A percentile compares a stretch with the other conserved stretches of the same genome.
Evolutionary conservation across 1,284 basidiomycete species (phyloP).

Genomic region (Tilletia walkeri): DNA sequence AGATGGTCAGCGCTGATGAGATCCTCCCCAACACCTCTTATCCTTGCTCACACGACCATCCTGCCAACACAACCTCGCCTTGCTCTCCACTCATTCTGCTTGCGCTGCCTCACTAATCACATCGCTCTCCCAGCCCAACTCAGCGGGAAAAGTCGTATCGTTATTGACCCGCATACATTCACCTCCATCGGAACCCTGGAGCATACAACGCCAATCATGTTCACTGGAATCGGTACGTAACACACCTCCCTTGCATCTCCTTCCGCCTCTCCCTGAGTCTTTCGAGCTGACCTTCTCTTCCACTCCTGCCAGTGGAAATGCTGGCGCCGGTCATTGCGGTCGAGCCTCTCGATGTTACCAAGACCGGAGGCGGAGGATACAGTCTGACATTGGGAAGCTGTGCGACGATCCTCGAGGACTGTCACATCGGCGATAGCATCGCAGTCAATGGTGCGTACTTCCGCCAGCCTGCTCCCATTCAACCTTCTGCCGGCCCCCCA

Average conservation of each 20-base stretch:
- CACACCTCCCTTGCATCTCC: neutral
- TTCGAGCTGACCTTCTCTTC: neutral
- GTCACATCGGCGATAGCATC: conserved; percentile 90
- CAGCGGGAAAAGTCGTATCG: no score
- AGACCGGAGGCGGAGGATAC: conserved; percentile 69
- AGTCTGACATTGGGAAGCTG: conserved; percentile 76
- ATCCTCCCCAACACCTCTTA: no score
- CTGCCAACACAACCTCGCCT: no score
- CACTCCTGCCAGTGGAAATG: conserved; percentile 63
- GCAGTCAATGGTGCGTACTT: conserved; percentile 68
- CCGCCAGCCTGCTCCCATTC: neutral
- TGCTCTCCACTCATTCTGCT: no score
- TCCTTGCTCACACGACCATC: no score
- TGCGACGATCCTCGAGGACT: conserved; percentile 79
- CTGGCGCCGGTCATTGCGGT: conserved; percentile 71
- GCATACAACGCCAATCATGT: neutral
- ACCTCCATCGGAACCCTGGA: no score
- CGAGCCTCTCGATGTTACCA: conserved; percentile 58
- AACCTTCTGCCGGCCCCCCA: neutral
- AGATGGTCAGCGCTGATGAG: no score
- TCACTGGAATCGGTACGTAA: conserved; percentile 13
- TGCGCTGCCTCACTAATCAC: no score
- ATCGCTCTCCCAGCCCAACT: no score
- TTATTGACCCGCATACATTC: no score
- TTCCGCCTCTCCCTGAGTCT: neutral